Evolutionary conservation across 148 eudicot species (phyloP), one percentile per base, ranked within the genome.

Genomic region (Fagopyrum esculentum): DNA sequence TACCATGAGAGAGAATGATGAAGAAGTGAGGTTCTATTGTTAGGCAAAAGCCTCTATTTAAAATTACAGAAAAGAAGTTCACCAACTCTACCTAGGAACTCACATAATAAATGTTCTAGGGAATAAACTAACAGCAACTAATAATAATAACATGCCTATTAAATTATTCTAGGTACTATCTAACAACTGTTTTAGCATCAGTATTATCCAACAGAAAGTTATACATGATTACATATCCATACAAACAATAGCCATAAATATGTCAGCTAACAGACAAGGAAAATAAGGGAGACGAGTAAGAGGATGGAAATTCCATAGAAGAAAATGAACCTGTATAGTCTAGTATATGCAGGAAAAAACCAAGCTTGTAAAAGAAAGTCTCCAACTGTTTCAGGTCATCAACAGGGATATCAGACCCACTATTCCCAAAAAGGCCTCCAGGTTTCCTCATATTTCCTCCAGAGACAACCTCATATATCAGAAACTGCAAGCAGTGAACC

Each of bases 351-450:
- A 95, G 86, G 87, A 95, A 95, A 85, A 95, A 95, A 15, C 96
- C 87, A 78, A 95, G 99, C 89, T 95, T 95, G 92, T 90, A 95
- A 80, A 95, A 95, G 86, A 95, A 95, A 35, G 97, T 90, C 81
- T 95, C 99, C 78, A 95, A 78, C 84, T 86, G 96, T 75, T 95
- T 95, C 79, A 95, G 82, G 78, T 95, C 99, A 85, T 86, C 93
- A 74, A 78, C 84, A 75, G 97, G 97, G 69, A 95, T 89, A 8
- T 95, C 99, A 68, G 96, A 90, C 74, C 96, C 89, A 78, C 85
- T 88, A 81, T 90, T 95, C 75, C 96, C 96, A 81, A 95, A 95
- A 16, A 92, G 93, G 1, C 99, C 99, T 64, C 99, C 93, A 51
- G 97, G 90, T 86, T 88, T 92, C 82, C 97, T 86, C 83, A 90